phyloP scores from a whole-genome alignment of 129 eudicot genomes.

The Cynara cardunculus region DNA sequence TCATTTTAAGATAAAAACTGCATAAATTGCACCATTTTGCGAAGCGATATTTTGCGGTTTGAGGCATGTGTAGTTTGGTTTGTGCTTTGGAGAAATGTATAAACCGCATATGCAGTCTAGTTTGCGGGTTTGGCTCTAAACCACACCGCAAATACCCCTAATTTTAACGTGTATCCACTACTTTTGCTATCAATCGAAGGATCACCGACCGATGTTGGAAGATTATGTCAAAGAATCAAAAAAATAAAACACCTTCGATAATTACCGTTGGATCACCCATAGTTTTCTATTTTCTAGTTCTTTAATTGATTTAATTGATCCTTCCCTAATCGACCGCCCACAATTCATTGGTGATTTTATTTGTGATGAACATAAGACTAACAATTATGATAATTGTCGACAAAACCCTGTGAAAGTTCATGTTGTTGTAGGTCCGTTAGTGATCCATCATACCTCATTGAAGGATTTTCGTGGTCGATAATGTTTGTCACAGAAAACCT shows the following conservation, averaged over 20 bases:
- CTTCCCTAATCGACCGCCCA: not conserved
- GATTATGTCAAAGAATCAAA: not conserved
- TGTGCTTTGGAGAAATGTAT: not conserved
- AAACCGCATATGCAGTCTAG: not conserved
- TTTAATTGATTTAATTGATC: too few relatives aligned
- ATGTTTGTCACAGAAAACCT: too few relatives aligned
- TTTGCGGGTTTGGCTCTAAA: not conserved
- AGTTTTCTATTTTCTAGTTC: not conserved
- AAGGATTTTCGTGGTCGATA: not conserved
- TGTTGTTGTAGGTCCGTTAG: not conserved
- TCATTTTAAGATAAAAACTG: too few relatives aligned
- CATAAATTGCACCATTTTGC: too few relatives aligned
- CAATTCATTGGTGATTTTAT: not conserved
- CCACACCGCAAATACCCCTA: not conserved
- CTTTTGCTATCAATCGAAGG: not conserved
- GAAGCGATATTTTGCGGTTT: too few relatives aligned
- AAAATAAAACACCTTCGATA: too few relatives aligned
- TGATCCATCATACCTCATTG: not conserved
- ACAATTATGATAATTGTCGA: not conserved
- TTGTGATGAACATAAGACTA: not conserved
- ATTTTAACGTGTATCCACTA: not conserved
- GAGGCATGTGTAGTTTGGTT: not conserved
- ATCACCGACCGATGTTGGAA: not conserved
- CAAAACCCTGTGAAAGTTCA: not conserved
- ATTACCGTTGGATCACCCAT: too few relatives aligned